Base-by-base conservation (phyloP, 805 yeast genomes). In the Zygoascus biomembranicola region DNA sequence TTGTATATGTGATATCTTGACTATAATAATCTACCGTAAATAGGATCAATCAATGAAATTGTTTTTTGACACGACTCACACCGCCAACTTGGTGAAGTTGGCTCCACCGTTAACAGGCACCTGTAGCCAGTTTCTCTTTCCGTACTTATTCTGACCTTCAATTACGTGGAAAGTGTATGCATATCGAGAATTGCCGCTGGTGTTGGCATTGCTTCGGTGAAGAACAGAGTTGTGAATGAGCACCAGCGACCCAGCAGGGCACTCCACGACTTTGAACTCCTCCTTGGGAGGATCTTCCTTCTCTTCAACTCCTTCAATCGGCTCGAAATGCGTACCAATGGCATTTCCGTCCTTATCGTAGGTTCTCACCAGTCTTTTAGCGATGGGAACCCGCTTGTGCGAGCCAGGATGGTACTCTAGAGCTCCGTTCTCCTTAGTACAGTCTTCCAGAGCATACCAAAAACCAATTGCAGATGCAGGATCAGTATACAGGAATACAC, bases 161-260 rank as follows among this genome's bases (percentile, higher is more conserved):
- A 87, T 84, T 45, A 84, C 76, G 63, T 87, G 95, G 68, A 87
- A 87, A 0, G 94, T 84, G 67, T 85, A 87, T 0, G 90, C 94
- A 62, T 74, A 85, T 57, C 95, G 73, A 9, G 88, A 81, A 53
- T 72, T 73, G 4, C 59, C 59, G 11, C 86, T 79, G 1, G 62
- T 49, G 63, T 87, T 87, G 51, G 71, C 71, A 59, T 80, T 87
- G 2, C 89, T 82, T 66, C 84, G 82, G 64, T 87, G 95, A 20
- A 87, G 65, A 2, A 86, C 86, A 0, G 82, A 73, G 59, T 85
- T 84, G 64, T 87, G 83, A 46, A 87, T 87, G 58, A 86, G 70
- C 1, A 87, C 80, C 60, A 87, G 69, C 1, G 86, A 76, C 0
- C 94, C 94, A 2, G 87, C 87, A 19, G 82, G 79, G 56, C 90